These are phyloP conservation scores for Thielaviopsis punctulata DNA, from an alignment of 2,329 filamentous ascomycete genomes.

Conservation along the genomic window DNA sequence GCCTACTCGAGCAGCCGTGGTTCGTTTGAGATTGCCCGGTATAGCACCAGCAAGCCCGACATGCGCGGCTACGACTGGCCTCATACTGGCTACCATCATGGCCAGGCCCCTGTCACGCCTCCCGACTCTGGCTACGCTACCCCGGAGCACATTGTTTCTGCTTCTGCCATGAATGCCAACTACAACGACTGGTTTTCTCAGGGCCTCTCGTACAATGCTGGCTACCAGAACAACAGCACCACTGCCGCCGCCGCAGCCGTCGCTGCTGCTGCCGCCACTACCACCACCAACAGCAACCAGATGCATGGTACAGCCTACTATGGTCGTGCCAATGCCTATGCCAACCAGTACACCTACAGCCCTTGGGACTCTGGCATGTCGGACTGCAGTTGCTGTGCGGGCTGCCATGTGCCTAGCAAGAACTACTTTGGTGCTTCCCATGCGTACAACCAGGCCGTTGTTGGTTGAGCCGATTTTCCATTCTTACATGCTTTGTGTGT, in stretches of 20 bases:
- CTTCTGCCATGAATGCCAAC: constrained; percentile 34
- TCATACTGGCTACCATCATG: constrained; percentile 8
- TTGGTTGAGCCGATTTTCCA: constrained; percentile 25
- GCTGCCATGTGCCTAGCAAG: constrained; percentile 27
- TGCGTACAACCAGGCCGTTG: constrained; percentile 36
- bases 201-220: constrained; percentile 25
- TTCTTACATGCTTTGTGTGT: constrained; percentile 13
- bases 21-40: constrained; percentile 20
- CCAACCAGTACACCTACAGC: constrained; percentile 29
- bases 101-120: constrained; percentile 33
- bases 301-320: constrained; percentile 20
- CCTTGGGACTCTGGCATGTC: constrained; percentile 34
- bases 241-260: too few species aligned
- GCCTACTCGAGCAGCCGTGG: constrained; percentile 19
- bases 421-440: constrained; percentile 30
- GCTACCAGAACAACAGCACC: constrained; percentile 24
- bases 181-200: constrained; percentile 42
- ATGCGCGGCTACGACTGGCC: constrained; percentile 12
- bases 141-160: constrained; percentile 39
- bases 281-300: not conserved
- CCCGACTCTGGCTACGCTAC: constrained; percentile 46
- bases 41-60: constrained; percentile 18
- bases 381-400: constrained; percentile 30
- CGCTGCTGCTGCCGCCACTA: too few species aligned
- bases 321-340: constrained; percentile 25